Conservation (phyloP, 179 eudicot species). For the Beta corolliflora region DNA sequence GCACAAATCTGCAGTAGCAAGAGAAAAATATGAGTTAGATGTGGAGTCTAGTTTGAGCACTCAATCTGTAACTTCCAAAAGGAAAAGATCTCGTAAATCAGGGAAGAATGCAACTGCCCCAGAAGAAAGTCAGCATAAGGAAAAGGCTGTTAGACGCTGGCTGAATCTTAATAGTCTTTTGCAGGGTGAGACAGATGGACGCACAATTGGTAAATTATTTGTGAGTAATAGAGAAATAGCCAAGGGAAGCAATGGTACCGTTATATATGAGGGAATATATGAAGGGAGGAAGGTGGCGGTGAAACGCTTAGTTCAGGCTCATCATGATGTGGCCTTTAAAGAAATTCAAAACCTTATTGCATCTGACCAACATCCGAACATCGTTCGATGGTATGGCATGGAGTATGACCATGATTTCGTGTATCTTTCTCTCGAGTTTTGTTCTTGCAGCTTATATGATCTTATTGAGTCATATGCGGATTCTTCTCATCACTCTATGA, state of each 20-base stretch:
- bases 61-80: constrained; percentile 44
- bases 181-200: constrained; percentile 48
- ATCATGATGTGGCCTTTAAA: constrained; percentile 81
- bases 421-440: constrained; percentile 78
- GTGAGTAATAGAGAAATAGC: constrained; percentile 75
- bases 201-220: constrained; percentile 65
- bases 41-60: constrained; percentile 32
- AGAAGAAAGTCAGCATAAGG: constrained; percentile 41
- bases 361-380: constrained; percentile 82
- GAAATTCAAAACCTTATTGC: constrained; percentile 89
- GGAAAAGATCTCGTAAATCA: constrained; percentile 66
- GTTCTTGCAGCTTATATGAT: constrained; percentile 80
- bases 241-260: constrained; percentile 94
- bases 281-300: constrained; percentile 94
- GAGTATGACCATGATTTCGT: constrained; percentile 90
- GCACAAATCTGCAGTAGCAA: constrained; percentile 21
- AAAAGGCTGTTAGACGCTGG: constrained; percentile 37
- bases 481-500: constrained; percentile 30
- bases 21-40: constrained; percentile 24
- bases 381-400: constrained; percentile 86
- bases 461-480: constrained; percentile 54
- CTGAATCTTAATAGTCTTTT: constrained; percentile 50
- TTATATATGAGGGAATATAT: constrained; percentile 85
- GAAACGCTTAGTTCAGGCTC: constrained; percentile 84
- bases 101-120: constrained; percentile 44